Evolutionary conservation across 2,329 filamentous ascomycete genomes (phyloP).

Genomic region (Ilyonectria sp.): DNA sequence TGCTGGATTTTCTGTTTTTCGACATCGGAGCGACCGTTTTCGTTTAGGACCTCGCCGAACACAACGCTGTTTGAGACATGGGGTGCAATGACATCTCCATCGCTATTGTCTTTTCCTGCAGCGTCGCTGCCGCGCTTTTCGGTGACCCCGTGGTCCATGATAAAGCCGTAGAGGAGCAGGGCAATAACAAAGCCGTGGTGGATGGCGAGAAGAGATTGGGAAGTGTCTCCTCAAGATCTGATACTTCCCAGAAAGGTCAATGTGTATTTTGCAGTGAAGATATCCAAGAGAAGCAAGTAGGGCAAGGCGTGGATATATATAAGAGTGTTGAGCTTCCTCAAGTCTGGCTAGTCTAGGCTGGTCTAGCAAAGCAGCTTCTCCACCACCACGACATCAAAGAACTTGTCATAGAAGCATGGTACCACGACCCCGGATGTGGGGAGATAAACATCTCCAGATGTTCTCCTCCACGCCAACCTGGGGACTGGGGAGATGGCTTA

Average conservation of each 20-base stretch:
- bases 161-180: background rate
- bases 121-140: background rate
- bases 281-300: background rate
- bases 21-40: background rate
- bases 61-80: background rate
- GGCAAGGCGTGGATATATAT: background rate
- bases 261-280: background rate
- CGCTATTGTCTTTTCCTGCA: background rate
- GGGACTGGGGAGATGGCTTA: background rate
- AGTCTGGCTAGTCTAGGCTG: background rate
- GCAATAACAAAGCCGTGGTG: background rate
- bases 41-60: background rate
- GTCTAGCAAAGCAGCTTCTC: background rate
- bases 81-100: background rate
- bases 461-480: background rate
- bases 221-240: background rate
- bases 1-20: conserved; percentile 2
- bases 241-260: background rate
- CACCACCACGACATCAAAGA: background rate
- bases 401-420: background rate
- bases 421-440: background rate
- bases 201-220: background rate
- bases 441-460: background rate
- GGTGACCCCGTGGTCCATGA: background rate
- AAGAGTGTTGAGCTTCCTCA: background rate